A percentile compares a stretch with the other conserved stretches of the same genome.
Evolutionary conservation across 2,329 filamentous ascomycete species (phyloP).

Genomic region (Colletotrichum lindemuthianum): DNA sequence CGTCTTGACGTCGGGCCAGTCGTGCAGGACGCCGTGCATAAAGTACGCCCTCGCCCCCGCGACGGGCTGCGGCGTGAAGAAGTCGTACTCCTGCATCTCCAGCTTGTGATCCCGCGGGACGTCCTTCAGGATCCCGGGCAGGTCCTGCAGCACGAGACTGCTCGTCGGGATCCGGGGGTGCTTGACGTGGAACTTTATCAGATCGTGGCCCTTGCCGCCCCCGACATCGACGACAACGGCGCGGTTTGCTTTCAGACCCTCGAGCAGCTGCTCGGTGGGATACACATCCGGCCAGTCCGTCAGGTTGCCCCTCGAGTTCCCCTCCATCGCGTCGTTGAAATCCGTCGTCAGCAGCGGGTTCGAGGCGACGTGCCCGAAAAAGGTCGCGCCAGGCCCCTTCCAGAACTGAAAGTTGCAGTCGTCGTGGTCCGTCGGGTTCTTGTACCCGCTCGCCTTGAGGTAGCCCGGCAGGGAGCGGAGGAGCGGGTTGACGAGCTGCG

Average conservation of each 20-base stretch:
- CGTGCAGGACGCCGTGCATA: constrained; percentile 40
- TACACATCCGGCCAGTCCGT: constrained; percentile 47
- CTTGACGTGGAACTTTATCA: constrained; percentile 45
- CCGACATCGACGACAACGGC: constrained; percentile 48
- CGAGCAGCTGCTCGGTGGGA: constrained; percentile 40
- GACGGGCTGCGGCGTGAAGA: constrained; percentile 52
- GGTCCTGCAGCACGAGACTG: constrained; percentile 46
- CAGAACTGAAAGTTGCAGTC: constrained; percentile 47
- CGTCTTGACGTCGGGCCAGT: constrained; percentile 39
- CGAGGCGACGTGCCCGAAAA: constrained; percentile 46
- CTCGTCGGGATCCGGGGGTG: constrained; percentile 42
- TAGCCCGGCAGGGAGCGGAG: constrained; percentile 45
- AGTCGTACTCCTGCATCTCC: constrained; percentile 46
- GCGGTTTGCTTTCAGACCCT: constrained; percentile 41
- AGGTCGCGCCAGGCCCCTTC: constrained; percentile 39
- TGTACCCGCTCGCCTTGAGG: constrained; percentile 45
- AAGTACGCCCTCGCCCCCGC: constrained; percentile 48
- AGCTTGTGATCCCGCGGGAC: constrained; percentile 41
- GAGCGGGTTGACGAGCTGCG: constrained; percentile 45
- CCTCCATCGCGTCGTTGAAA: constrained; percentile 50
- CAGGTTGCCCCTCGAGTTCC: constrained; percentile 50
- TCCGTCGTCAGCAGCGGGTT: constrained; percentile 43
- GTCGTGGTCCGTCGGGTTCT: constrained; percentile 46
- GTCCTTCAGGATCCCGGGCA: constrained; percentile 45
- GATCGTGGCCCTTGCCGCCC: constrained; percentile 49